phyloP scores from a whole-genome alignment of 106 monocot genomes.

The Chionographis japonica region DNA sequence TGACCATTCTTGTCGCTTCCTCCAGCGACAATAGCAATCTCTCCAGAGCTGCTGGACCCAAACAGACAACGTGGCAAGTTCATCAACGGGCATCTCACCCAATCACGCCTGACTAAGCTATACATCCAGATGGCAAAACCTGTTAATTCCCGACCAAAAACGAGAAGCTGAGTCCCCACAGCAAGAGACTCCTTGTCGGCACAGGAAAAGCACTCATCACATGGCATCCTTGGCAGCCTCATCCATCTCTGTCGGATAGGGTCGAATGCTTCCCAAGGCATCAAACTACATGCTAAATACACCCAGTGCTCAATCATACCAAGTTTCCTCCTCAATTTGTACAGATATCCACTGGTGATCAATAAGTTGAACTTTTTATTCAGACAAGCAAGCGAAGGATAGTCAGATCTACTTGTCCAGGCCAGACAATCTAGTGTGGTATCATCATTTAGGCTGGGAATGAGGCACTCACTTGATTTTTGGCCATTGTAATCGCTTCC shows the following conservation, averaged over 20 bases:
- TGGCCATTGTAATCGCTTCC: slow-evolving; percentile 20
- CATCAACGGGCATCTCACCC: slow-evolving; percentile 64
- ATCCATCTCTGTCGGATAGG: slow-evolving; percentile 61
- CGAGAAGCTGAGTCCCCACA: slow-evolving; percentile 82
- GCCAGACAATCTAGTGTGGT: slow-evolving; percentile 59
- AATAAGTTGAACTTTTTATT: slow-evolving; percentile 53
- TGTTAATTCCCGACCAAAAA: slow-evolving; percentile 76
- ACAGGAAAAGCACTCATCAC: slow-evolving; percentile 77
- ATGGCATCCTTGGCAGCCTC: slow-evolving; percentile 77
- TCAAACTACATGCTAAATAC: slow-evolving; percentile 65
- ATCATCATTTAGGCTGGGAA: slow-evolving; percentile 70
- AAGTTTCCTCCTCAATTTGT: slow-evolving; percentile 55
- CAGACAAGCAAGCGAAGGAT: slow-evolving; percentile 57
- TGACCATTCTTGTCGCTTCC: slow-evolving; percentile 59
- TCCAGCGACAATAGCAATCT: slow-evolving; percentile 83
- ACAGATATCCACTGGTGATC: slow-evolving; percentile 67
- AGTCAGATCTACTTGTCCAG: slow-evolving; percentile 65
- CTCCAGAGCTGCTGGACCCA: slow-evolving; percentile 62
- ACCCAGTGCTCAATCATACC: slow-evolving; percentile 77
- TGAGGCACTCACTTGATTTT: slow-evolving; percentile 41
- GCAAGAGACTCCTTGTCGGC: slow-evolving; percentile 92
- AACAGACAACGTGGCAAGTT: slow-evolving; percentile 75
- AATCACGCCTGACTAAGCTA: slow-evolving; percentile 45
- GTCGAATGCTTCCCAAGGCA: slow-evolving; percentile 90
- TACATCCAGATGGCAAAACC: slow-evolving; percentile 88